Base-by-base conservation (phyloP, 805 yeast genomes). In the Myxozyma mucilagina region DNA sequence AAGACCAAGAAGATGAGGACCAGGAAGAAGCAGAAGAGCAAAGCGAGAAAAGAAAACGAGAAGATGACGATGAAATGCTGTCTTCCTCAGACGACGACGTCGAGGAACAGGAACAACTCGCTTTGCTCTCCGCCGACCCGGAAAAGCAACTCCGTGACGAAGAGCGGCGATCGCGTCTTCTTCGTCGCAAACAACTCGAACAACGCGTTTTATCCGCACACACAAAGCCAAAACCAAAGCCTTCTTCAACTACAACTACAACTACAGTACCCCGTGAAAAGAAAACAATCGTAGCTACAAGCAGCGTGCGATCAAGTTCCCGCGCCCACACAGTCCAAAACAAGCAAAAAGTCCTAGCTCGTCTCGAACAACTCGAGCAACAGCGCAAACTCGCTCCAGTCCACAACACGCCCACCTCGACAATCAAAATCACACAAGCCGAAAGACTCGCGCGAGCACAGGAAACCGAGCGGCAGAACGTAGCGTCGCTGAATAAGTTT, bases 361-460 rank as follows among this genome's bases (percentile, higher is more conserved):
- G 86, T 67, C 76, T 93, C 66, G 81, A 85, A 59, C 84, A 41
- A 24, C 57, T 44, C 36, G 51, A 53, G 47, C 38, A 53, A 18
- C 57, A 48, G 6, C 44, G 35, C 29, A 14, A 39, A 14, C 9
- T n/a, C 6, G 42, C 39, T 10, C 52, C 60, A 14, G 11, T 52
- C 9, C 59, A 39, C 14, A 49, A 44, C 34, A 24, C 39, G 13
- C 18, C 43, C 7, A 43, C 57, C 31, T 29, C 39, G 13, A 18
- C 24, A 6, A 13, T 16, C 8, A 41, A 39, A 39, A 75, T 84
- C 69, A 87, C 94, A 0, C 87, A 87, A 67, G 90, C 84, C 60
- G 90, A 88, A 70, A 77, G 87, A 44, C 73, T 88, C 48, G 86
- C 81, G n/a, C 94, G 90, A 72, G 98, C 99, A 0, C 77, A 85